phyloP scores from a whole-genome alignment of 768 basidiomycete genomes.

The Hygrophorus pudorinus region DNA sequence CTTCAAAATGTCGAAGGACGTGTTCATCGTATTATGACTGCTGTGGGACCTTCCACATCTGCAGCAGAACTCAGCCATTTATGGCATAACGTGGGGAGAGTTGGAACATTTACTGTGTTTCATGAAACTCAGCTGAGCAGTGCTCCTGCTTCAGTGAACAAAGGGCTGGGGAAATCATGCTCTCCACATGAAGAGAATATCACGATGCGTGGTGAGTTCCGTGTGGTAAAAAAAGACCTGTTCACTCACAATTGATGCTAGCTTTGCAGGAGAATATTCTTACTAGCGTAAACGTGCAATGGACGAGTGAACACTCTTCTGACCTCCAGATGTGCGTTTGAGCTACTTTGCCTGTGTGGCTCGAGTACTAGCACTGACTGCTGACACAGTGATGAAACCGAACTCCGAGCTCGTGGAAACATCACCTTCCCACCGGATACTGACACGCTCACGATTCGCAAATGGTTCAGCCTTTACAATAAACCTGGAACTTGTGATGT shows the following conservation, averaged over 20 bases:
- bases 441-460: not conserved
- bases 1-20: too few species aligned
- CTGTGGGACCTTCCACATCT: not conserved
- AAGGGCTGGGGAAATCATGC: not conserved
- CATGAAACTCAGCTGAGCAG: not conserved
- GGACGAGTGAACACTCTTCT: not conserved
- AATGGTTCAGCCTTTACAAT: not conserved
- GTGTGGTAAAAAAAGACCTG: too few species aligned
- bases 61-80: not conserved
- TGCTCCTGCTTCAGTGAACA: not conserved
- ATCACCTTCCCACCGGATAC: not conserved
- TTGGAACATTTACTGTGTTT: not conserved
- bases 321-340: slow-evolving; percentile 1
- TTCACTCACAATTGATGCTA: not conserved
- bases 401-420: not conserved
- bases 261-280: not conserved
- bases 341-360: not conserved
- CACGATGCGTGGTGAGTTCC: not conserved
- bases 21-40: too few species aligned
- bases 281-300: not conserved
- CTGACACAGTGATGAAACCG: not conserved
- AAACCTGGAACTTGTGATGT: not conserved
- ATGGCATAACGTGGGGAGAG: not conserved
- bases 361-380: not conserved
- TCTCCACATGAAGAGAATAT: not conserved